These are phyloP conservation scores for Candida ascalaphidarum DNA, from an alignment of 805 yeast genomes.

Conservation along the genomic window DNA sequence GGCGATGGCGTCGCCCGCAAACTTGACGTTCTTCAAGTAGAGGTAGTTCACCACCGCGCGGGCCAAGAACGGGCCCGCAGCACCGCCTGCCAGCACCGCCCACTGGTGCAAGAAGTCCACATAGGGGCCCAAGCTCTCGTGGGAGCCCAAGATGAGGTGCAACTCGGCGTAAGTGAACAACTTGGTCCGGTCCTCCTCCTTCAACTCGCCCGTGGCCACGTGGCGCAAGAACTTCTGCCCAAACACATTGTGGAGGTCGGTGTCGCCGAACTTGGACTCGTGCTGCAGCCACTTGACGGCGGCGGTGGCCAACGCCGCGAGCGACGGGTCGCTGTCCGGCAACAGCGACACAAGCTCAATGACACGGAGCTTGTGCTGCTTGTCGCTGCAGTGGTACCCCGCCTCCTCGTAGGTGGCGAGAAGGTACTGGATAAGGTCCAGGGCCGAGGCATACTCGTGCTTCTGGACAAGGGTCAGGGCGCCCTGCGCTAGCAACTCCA, in stretches of 20 bases:
- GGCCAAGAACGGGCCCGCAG: slow-evolving; percentile 29
- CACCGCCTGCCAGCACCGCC: slow-evolving; percentile 14
- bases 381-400: slow-evolving; percentile 19
- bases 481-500: slow-evolving; percentile 65
- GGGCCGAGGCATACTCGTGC: slow-evolving; percentile 70
- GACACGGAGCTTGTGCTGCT: slow-evolving; percentile 36
- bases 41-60: slow-evolving; percentile 74
- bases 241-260: slow-evolving; percentile 62
- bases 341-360: slow-evolving; percentile 39
- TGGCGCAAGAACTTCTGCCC: slow-evolving; percentile 53
- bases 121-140: slow-evolving; percentile 35
- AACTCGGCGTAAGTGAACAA: slow-evolving; percentile 61
- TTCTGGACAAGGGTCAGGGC: slow-evolving; percentile 60
- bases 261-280: slow-evolving; percentile 56
- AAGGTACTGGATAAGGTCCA: slow-evolving; percentile 67
- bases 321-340: slow-evolving; percentile 35
- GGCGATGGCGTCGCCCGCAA: slow-evolving; percentile 32
- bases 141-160: slow-evolving; percentile 61
- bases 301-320: slow-evolving; percentile 60
- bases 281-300: slow-evolving; percentile 56
- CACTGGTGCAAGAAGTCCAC: slow-evolving; percentile 40
- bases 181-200: slow-evolving; percentile 23
- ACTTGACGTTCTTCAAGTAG: slow-evolving; percentile 56
- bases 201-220: slow-evolving; percentile 3
- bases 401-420: slow-evolving; percentile 59